phyloP scores from a whole-genome alignment of 1,139 yeast genomes.

The Kluyveromyces sp. region DNA sequence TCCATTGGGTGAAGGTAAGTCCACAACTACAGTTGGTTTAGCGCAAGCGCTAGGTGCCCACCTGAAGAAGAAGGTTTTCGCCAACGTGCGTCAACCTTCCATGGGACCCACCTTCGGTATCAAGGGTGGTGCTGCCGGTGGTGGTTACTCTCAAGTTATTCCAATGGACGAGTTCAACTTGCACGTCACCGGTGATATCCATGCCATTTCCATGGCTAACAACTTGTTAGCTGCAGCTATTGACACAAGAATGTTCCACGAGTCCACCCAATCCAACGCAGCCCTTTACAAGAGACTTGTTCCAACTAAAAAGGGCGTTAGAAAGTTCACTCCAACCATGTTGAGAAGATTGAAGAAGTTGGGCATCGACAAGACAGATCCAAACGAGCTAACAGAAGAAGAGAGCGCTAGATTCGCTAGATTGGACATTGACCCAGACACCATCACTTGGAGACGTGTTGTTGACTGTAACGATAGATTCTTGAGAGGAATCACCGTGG shows the following conservation, averaged over 20 bases:
- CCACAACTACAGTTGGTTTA: conserved; percentile 93
- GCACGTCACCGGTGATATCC: conserved; percentile 98
- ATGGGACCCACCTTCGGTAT: conserved; percentile 99
- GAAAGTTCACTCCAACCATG: conserved; percentile 76
- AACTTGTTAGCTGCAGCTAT: conserved; percentile 95
- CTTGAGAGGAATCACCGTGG: conserved; percentile 84
- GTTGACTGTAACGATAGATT: conserved; percentile 95
- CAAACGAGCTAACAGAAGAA: conserved; percentile 72
- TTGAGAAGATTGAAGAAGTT: conserved; percentile 68
- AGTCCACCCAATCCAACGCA: conserved; percentile 83
- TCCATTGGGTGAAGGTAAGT: conserved; percentile 97
- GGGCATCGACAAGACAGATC: conserved; percentile 74
- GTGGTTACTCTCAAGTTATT: conserved; percentile 96
- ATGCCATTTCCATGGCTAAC: conserved; percentile 93
- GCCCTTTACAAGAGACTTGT: conserved; percentile 82
- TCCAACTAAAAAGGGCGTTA: conserved; percentile 75
- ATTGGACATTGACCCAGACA: conserved; percentile 85
- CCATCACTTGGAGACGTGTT: conserved; percentile 95
- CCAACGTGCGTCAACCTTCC: conserved; percentile 95
- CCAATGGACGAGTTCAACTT: conserved; percentile 99
- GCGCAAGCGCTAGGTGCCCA: conserved; percentile 97
- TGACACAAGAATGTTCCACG: conserved; percentile 97
- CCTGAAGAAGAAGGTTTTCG: conserved; percentile 76
- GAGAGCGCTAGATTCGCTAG: conserved; percentile 73
- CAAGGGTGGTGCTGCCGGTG: conserved; percentile 99